phyloP scores from a whole-genome alignment of 257 asterid species.

The Nicotiana knightiana region DNA sequence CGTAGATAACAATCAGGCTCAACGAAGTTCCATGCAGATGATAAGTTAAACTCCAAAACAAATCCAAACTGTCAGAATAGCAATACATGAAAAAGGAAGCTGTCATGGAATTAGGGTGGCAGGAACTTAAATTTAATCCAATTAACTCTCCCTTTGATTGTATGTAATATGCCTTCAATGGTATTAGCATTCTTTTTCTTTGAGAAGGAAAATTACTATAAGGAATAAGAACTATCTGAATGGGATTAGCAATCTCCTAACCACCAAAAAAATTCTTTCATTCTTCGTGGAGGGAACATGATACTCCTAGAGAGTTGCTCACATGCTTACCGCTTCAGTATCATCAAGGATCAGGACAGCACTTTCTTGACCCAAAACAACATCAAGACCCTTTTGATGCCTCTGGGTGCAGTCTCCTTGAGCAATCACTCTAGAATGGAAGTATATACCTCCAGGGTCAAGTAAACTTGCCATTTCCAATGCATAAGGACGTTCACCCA shows the following conservation, averaged over 20 bases:
- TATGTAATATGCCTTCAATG: not conserved
- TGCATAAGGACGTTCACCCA: conserved; percentile 95
- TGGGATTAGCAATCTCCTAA: not conserved
- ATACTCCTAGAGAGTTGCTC: not conserved
- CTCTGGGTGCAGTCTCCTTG: conserved; percentile 79
- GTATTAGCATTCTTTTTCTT: not conserved
- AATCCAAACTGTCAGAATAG: not conserved
- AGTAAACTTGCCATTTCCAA: conserved; percentile 80
- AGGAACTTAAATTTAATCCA: not conserved
- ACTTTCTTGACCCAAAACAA: conserved; percentile 87
- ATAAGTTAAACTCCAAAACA: not conserved
- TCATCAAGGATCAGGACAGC: conserved; percentile 91
- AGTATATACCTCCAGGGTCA: conserved; percentile 67
- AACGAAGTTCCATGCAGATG: not conserved
- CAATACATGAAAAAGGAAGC: not conserved
- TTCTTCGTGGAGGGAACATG: not conserved
- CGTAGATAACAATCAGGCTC: not conserved
- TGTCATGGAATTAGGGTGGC: not conserved
- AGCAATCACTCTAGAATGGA: conserved; percentile 76
- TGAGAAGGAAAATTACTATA: no score
- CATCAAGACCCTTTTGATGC: conserved; percentile 87
- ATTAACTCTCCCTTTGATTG: not conserved
- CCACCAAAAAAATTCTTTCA: not conserved
- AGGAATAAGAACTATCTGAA: no score
- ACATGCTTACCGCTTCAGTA: conserved; percentile 65